phyloP scores from a whole-genome alignment of 2,329 filamentous ascomycete species.

The Aaosphaeria arxii region DNA sequence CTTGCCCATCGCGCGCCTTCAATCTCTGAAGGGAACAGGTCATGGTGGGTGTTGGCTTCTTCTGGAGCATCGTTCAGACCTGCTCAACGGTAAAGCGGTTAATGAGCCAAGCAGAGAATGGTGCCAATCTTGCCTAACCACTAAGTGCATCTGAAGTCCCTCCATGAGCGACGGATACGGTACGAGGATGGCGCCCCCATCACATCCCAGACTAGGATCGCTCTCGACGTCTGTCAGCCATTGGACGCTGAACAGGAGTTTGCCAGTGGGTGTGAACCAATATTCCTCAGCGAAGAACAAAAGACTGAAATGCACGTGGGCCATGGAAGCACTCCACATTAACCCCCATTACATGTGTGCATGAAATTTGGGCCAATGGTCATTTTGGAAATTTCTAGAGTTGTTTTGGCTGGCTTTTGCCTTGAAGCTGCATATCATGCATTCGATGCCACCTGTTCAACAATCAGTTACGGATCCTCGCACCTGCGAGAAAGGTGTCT shows the following conservation, averaged over 20 bases:
- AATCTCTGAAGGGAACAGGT: neutral
- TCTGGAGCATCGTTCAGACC: conserved; percentile 5
- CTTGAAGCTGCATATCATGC: conserved; percentile 14
- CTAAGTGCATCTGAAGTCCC: conserved; percentile 9
- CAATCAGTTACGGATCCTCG: conserved; percentile 10
- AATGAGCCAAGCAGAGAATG: conserved; percentile 10
- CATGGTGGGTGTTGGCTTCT: conserved; percentile 2
- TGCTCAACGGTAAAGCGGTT: conserved; percentile 18
- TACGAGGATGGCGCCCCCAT: neutral
- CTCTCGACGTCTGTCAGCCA: conserved; percentile 15
- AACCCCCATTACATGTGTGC: conserved; percentile 9
- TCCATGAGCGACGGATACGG: conserved; percentile 9
- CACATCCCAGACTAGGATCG: conserved; percentile 9
- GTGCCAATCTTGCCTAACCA: conserved; percentile 6
- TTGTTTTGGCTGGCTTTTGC: conserved; percentile 12
- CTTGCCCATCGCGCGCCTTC: conserved; percentile 8
- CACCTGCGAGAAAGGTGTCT: conserved; percentile 4
- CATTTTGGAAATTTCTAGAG: conserved; percentile 15
- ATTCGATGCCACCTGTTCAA: conserved; percentile 10
- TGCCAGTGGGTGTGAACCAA: conserved; percentile 11
- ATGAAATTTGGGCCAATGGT: conserved; percentile 18
- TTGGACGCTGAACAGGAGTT: conserved; percentile 9
- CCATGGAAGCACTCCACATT: conserved; percentile 12
- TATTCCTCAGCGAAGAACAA: conserved; percentile 4
- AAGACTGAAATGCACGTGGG: conserved; percentile 13